A percentile compares a stretch with the other conserved stretches of the same genome.
Evolutionary conservation across 2,329 filamentous ascomycete genomes (phyloP).

Genomic region (Monilinia laxa): DNA sequence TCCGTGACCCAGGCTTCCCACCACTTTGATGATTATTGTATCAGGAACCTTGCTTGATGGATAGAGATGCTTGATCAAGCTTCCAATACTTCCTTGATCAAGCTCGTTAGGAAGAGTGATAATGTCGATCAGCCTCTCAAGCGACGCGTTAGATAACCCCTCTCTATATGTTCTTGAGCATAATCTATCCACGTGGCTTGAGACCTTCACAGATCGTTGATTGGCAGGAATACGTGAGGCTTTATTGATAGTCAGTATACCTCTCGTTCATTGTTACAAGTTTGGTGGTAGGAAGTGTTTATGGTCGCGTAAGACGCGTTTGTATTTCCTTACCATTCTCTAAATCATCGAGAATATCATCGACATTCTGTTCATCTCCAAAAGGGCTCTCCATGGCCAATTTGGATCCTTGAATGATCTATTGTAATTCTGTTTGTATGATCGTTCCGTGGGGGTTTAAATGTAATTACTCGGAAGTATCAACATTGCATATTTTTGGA

Average conservation of each 20-base stretch:
- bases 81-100: slow-evolving; percentile 71
- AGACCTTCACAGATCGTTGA: slow-evolving; percentile 61
- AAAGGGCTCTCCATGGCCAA: slow-evolving; percentile 6
- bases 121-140: slow-evolving; percentile 65
- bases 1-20: slow-evolving; percentile 75
- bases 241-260: slow-evolving; percentile 38
- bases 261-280: neutral
- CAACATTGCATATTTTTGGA: neutral
- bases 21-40: slow-evolving; percentile 61
- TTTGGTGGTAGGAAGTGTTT: neutral
- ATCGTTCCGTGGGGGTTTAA: neutral
- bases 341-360: slow-evolving; percentile 34
- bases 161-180: slow-evolving; percentile 63
- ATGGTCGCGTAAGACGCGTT: slow-evolving; percentile 25
- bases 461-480: neutral
- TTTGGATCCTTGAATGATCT: neutral
- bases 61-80: slow-evolving; percentile 72
- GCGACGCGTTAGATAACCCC: slow-evolving; percentile 61
- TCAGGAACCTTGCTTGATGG: slow-evolving; percentile 64
- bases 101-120: slow-evolving; percentile 66
- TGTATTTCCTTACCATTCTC: slow-evolving; percentile 33
- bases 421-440: neutral
- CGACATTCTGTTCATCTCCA: slow-evolving; percentile 17
- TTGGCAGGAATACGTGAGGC: slow-evolving; percentile 64
- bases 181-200: slow-evolving; percentile 62